Conservation (phyloP, 208 protist genomes). For the Trypanosoma conorhini region DNA sequence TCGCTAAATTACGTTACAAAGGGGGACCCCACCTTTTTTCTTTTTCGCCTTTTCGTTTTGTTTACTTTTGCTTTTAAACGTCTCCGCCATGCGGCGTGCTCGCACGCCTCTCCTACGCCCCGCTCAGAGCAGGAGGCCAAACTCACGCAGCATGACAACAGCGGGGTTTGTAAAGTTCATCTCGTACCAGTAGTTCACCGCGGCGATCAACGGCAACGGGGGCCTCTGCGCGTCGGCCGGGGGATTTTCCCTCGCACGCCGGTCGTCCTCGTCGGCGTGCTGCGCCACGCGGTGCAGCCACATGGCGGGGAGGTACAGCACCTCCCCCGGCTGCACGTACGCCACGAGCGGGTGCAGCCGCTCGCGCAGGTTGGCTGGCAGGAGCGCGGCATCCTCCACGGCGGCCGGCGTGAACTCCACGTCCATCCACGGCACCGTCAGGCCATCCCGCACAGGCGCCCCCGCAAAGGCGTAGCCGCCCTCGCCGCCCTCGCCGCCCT, state of each 20-base stretch:
- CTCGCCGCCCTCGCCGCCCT: slow-evolving; percentile 15
- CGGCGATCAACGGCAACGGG: slow-evolving; percentile 77
- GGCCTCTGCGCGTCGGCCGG: not conserved
- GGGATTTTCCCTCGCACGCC: slow-evolving; percentile 8
- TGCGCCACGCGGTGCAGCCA: slow-evolving; percentile 93
- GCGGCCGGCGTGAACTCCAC: slow-evolving; percentile 69
- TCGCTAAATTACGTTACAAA: too few species aligned
- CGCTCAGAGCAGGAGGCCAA: slow-evolving; percentile 73
- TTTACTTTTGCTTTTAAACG: not conserved
- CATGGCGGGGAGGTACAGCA: slow-evolving; percentile 90
- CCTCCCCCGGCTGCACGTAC: slow-evolving; percentile 81
- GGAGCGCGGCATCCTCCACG: slow-evolving; percentile 29
- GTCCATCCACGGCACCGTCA: slow-evolving; percentile 84
- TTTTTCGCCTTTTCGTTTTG: not conserved
- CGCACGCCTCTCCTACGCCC: not conserved
- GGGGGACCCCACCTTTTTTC: too few species aligned
- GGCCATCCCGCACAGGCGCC: slow-evolving; percentile 59
- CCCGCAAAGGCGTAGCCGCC: slow-evolving; percentile 40
- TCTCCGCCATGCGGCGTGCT: not conserved
- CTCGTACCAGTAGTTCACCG: slow-evolving; percentile 95
- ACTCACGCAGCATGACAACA: slow-evolving; percentile 80
- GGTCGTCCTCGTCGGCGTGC: slow-evolving; percentile 65
- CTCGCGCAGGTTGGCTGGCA: slow-evolving; percentile 25
- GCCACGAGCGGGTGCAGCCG: slow-evolving; percentile 70
- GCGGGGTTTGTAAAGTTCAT: slow-evolving; percentile 88